Conservation (phyloP, 1,284 basidiomycete genomes). For the Amylostereum areolatum region DNA sequence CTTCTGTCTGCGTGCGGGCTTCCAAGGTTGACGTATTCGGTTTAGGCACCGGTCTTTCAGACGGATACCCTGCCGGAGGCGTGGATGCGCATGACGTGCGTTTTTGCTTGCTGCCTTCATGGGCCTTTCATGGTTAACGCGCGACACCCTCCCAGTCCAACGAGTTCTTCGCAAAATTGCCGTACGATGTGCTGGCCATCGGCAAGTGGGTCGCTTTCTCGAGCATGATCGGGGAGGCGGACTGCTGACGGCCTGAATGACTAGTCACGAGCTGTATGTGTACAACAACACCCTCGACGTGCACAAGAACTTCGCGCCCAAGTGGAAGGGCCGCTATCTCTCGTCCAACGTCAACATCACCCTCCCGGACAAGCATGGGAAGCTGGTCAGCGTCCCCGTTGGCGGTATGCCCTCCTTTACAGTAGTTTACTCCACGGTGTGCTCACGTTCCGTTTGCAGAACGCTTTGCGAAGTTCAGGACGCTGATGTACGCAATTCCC, state of each 20-base stretch:
- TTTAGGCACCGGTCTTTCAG: conserved; percentile 63
- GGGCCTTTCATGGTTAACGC: background rate
- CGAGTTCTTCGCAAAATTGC: conserved; percentile 67
- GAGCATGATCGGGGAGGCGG: conserved; percentile 2
- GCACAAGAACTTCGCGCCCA: conserved; percentile 69
- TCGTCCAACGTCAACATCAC: conserved; percentile 86
- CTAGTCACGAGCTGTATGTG: conserved; percentile 79
- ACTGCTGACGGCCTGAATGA: background rate
- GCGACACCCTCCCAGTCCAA: conserved; percentile 38
- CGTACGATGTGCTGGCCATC: conserved; percentile 81
- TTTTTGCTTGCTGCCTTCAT: conserved; percentile 1
- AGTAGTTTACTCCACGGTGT: background rate
- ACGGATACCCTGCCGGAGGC: conserved; percentile 66
- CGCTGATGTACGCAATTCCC: conserved; percentile 57
- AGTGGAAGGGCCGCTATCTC: conserved; percentile 70
- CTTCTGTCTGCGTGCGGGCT: background rate
- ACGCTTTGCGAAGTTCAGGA: conserved; percentile 72
- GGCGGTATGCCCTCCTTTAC: conserved; percentile 39
- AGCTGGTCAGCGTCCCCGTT: conserved; percentile 50
- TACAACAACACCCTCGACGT: conserved; percentile 75
- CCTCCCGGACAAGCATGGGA: conserved; percentile 43
- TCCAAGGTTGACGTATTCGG: background rate
- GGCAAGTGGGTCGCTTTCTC: conserved; percentile 59
- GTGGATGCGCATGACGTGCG: conserved; percentile 67
- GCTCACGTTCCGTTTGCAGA: conserved; percentile 25